Percentiles rank a stretch among this genome's conserved stretches.
phyloP scores from a whole-genome alignment of 2,329 filamentous ascomycete genomes.

The Dichotomopilus funicola region DNA sequence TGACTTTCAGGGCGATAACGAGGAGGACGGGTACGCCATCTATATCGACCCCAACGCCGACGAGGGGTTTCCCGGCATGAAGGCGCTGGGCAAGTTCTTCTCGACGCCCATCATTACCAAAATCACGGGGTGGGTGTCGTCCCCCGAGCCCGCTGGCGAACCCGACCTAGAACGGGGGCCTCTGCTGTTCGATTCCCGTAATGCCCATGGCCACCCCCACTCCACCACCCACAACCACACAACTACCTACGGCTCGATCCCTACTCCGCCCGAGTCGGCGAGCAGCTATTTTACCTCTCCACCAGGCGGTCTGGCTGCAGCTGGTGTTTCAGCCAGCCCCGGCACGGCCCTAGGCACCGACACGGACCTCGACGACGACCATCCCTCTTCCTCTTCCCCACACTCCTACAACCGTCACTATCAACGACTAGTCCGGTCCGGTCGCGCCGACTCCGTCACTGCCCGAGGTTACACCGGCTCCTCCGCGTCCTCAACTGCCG shows the following conservation, averaged over 20 bases:
- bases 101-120: conserved; percentile 41
- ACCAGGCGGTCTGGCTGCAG: conserved; percentile 27
- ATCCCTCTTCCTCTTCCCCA: conserved; percentile 5
- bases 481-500: conserved; percentile 8
- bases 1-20: conserved; percentile 37
- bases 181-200: conserved; percentile 23
- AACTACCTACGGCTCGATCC: conserved; percentile 18
- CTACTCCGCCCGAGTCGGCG: conserved; percentile 4
- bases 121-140: conserved; percentile 45
- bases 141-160: conserved; percentile 9
- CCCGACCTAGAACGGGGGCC: conserved; percentile 22
- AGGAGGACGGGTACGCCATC: conserved; percentile 56
- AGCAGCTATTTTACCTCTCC: conserved; percentile 20
- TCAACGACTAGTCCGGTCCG: too few relatives aligned
- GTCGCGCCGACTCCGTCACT: conserved; percentile 23
- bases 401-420: conserved; percentile 23
- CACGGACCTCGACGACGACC: conserved; percentile 41
- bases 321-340: neutral
- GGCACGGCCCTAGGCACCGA: conserved; percentile 26
- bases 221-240: conserved; percentile 8
- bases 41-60: conserved; percentile 66
- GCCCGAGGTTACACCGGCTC: conserved; percentile 22
- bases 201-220: too few relatives aligned
- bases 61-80: conserved; percentile 55
- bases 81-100: conserved; percentile 49